Conservation (phyloP, 2,329 filamentous ascomycete species). For the Calonectria naviculata region DNA sequence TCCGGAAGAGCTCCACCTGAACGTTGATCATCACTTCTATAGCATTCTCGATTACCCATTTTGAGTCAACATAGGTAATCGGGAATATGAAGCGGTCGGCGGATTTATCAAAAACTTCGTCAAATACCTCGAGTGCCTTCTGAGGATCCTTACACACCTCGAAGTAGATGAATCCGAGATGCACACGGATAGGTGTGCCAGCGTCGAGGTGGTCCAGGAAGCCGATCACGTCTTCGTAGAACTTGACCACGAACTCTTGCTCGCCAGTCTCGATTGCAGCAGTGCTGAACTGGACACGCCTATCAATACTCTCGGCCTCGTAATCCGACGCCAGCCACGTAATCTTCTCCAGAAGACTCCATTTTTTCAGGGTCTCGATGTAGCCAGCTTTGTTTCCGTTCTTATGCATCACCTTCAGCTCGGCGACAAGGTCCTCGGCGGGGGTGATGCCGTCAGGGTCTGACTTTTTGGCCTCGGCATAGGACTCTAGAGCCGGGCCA, state of each 20-base stretch:
- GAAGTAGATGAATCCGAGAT: conserved; percentile 31
- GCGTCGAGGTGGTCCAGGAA: conserved; percentile 42
- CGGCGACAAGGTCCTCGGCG: conserved; percentile 31
- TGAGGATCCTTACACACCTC: conserved; percentile 28
- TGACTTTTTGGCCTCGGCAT: not conserved
- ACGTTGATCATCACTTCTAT: conserved; percentile 30
- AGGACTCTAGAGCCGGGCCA: not conserved
- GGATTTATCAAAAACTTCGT: conserved; percentile 35
- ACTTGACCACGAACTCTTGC: conserved; percentile 31
- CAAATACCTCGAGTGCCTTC: conserved; percentile 24
- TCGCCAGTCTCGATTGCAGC: conserved; percentile 32
- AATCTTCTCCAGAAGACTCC: conserved; percentile 40
- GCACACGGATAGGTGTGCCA: conserved; percentile 31
- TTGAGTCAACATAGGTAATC: conserved; percentile 30
- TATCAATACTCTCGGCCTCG: not conserved
- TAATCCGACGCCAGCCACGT: conserved; percentile 41
- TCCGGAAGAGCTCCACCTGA: conserved; percentile 32
- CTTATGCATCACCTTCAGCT: conserved; percentile 30
- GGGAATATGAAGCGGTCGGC: conserved; percentile 35
- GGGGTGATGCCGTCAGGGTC: conserved; percentile 27
- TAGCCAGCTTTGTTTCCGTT: conserved; percentile 20
- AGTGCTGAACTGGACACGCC: conserved; percentile 24
- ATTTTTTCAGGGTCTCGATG: conserved; percentile 35
- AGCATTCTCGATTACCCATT: conserved; percentile 21
- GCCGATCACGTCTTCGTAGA: conserved; percentile 35